phyloP scores from a whole-genome alignment of 306 rosid genomes.

The Canavalia ensiformis region DNA sequence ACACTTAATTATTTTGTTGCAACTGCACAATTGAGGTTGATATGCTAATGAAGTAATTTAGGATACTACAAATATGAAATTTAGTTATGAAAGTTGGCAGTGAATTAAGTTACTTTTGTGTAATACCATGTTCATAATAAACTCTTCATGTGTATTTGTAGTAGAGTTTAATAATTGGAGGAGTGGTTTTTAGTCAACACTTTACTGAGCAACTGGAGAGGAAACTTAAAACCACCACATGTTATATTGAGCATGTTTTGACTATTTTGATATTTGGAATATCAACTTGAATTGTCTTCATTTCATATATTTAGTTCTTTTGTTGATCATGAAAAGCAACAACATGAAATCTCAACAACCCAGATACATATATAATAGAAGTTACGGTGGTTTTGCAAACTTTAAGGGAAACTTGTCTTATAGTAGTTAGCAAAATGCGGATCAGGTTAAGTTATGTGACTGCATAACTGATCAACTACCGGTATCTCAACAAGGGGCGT shows the following conservation, averaged over 20 bases:
- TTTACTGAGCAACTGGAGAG: constrained; percentile 27
- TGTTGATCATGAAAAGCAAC: not conserved
- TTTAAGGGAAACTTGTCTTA: constrained; percentile 12
- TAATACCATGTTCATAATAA: not conserved
- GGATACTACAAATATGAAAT: not conserved
- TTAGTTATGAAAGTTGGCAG: not conserved
- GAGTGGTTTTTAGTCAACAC: constrained; percentile 34
- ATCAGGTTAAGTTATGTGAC: constrained; percentile 47
- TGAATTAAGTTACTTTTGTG: not conserved
- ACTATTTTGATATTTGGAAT: constrained; percentile 29
- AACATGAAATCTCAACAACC: constrained; percentile 43
- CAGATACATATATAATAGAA: not conserved
- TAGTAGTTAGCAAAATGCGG: constrained; percentile 48
- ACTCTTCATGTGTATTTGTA: not conserved
- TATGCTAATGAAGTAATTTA: constrained; percentile 8
- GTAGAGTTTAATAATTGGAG: constrained; percentile 18
- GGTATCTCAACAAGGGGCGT: not conserved
- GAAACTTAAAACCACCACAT: constrained; percentile 48
- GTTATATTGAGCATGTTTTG: not conserved
- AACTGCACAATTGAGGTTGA: not conserved
- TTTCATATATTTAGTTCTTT: not conserved
- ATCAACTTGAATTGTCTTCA: constrained; percentile 19
- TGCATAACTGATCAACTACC: constrained; percentile 51
- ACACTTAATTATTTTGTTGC: not conserved
- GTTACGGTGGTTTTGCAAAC: constrained; percentile 36